Conservation (phyloP, 495 filamentous ascomycete species). For the Lasiosphaeris hirsuta region DNA sequence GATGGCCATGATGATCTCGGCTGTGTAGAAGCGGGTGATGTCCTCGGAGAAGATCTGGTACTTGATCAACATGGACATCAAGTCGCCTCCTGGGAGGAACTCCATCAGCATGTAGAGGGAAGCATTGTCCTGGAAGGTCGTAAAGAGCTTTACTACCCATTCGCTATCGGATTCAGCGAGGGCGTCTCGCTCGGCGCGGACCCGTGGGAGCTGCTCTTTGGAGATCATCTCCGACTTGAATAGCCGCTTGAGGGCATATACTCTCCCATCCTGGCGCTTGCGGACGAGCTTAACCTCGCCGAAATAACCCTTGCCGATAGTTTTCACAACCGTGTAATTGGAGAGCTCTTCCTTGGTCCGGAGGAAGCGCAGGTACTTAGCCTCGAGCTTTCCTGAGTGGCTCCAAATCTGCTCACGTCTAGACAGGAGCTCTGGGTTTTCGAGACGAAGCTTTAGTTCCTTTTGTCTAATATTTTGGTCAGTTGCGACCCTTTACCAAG, state of each 20-base stretch:
- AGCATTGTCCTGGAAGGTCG: conserved; percentile 83
- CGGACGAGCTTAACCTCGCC: conserved; percentile 91
- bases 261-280: conserved; percentile 80
- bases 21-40: conserved; percentile 95
- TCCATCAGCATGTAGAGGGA: conserved; percentile 96
- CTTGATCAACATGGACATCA: conserved; percentile 97
- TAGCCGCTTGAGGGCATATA: conserved; percentile 90
- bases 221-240: conserved; percentile 95
- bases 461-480: conserved; percentile 54
- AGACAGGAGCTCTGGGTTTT: conserved; percentile 56
- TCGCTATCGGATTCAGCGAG: conserved; percentile 93
- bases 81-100: conserved; percentile 87
- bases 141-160: conserved; percentile 91
- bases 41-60: conserved; percentile 95
- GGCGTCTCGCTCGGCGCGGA: conserved; percentile 89
- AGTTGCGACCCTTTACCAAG: not conserved
- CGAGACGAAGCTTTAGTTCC: conserved; percentile 61
- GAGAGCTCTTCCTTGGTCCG: conserved; percentile 77
- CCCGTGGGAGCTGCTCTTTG: conserved; percentile 86
- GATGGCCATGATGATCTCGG: conserved; percentile 89
- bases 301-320: conserved; percentile 93
- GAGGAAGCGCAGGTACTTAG: conserved; percentile 80
- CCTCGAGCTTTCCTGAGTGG: conserved; percentile 69
- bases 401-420: conserved; percentile 70
- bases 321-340: conserved; percentile 85